A percentile compares a stretch with the other conserved stretches of the same genome.
Evolutionary conservation across 2,329 filamentous ascomycete species (phyloP).

Genomic region (Diaporthe citri): DNA sequence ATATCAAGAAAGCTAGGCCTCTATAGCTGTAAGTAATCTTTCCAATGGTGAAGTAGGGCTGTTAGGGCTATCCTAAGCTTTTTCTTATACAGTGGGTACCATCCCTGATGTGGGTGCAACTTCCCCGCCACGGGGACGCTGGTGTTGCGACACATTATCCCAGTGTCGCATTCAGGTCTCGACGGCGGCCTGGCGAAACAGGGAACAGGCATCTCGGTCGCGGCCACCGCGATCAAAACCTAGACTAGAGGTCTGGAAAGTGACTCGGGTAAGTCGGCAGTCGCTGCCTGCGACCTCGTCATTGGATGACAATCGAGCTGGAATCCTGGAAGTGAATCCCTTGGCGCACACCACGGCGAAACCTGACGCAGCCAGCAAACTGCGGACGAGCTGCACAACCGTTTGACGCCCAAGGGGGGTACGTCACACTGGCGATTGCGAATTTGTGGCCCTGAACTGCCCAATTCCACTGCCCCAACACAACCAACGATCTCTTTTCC

Average conservation of each 20-base stretch:
- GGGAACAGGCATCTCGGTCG: conserved; percentile 13
- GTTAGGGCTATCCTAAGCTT: neutral
- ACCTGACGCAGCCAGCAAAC: conserved; percentile 1
- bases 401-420: conserved; percentile 9
- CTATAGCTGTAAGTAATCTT: too few relatives aligned
- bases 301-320: conserved; percentile 15
- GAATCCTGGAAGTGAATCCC: conserved; percentile 31
- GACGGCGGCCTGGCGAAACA: conserved; percentile 12
- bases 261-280: conserved; percentile 21
- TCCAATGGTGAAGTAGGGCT: neutral
- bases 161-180: conserved; percentile 15
- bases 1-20: too few relatives aligned
- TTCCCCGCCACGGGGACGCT: neutral
- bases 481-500: neutral
- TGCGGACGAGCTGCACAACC: neutral
- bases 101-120: neutral
- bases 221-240: conserved; percentile 10
- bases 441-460: neutral
- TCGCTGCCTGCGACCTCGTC: neutral
- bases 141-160: neutral
- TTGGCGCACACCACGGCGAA: conserved; percentile 13
- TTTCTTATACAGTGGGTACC: neutral
- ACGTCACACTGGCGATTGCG: conserved; percentile 11
- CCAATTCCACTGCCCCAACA: neutral
- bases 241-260: neutral